Evolutionary conservation across 345 rosid genomes (phyloP).

Genomic region (Angophora floribunda): DNA sequence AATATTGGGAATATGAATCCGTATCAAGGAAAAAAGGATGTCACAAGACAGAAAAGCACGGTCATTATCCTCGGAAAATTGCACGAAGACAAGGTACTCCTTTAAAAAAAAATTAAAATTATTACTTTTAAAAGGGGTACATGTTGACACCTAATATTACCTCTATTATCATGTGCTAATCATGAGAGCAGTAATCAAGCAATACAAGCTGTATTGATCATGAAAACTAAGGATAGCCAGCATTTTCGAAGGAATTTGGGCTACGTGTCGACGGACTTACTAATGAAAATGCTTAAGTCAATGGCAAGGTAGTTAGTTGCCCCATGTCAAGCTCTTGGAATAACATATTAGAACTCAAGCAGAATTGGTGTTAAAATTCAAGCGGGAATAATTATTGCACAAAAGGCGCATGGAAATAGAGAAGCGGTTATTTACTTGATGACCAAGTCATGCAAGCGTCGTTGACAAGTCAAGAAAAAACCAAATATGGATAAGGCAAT

Average conservation of each 20-base stretch:
- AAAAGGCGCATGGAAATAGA: background rate
- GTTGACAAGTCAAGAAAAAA: too few relatives aligned
- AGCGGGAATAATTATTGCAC: background rate
- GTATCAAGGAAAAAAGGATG: background rate
- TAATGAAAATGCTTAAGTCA: background rate
- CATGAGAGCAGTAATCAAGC: background rate
- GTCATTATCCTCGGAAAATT: background rate
- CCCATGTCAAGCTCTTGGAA: background rate
- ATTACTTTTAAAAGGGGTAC: background rate
- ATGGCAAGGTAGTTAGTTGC: background rate
- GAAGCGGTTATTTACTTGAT: too few relatives aligned
- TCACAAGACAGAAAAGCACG: background rate
- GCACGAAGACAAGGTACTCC: background rate
- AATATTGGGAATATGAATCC: background rate
- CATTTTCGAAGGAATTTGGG: too few relatives aligned
- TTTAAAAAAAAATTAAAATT: too few relatives aligned
- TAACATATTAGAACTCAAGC: background rate
- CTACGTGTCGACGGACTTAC: background rate
- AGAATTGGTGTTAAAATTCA: background rate
- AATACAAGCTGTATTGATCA: rapidly evolving
- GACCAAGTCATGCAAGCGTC: too few relatives aligned
- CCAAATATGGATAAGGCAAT: background rate
- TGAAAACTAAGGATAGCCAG: too few relatives aligned
- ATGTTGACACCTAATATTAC: background rate
- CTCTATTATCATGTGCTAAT: rapidly evolving